Conservation (phyloP, 495 filamentous ascomycete genomes). For the Xylaria venustula region DNA sequence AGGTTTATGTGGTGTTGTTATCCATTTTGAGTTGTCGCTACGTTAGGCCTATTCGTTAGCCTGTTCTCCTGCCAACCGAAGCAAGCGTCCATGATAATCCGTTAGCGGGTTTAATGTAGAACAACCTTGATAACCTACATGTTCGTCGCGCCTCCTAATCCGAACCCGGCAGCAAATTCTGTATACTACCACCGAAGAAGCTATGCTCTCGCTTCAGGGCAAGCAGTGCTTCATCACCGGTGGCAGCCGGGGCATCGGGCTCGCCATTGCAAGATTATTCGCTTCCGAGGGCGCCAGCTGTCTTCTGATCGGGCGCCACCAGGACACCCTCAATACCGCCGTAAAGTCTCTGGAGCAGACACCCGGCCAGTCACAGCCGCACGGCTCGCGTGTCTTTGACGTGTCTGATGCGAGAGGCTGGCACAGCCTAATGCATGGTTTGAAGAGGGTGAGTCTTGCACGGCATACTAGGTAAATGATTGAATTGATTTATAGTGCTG, state of each 20-base stretch:
- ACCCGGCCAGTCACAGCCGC: constrained; percentile 20
- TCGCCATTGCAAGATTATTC: constrained; percentile 63
- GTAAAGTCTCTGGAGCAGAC: constrained; percentile 17
- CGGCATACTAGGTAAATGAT: constrained; percentile 1
- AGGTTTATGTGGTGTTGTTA: too few relatives aligned
- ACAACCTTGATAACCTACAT: too few relatives aligned
- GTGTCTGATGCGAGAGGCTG: constrained; percentile 18
- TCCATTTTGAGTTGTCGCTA: too few relatives aligned
- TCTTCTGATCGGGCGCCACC: constrained; percentile 54
- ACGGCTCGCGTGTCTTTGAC: constrained; percentile 16
- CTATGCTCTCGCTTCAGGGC: constrained; percentile 28
- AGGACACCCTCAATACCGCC: constrained; percentile 37
- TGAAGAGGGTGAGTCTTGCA: constrained; percentile 13
- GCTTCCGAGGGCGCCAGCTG: constrained; percentile 58
- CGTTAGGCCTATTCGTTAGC: too few relatives aligned
- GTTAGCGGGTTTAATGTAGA: too few relatives aligned
- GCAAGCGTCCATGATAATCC: too few relatives aligned
- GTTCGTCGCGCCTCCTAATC: too few relatives aligned
- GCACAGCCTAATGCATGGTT: constrained; percentile 10
- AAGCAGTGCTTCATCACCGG: constrained; percentile 40
- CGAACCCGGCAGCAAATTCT: too few relatives aligned
- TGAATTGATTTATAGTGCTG: not conserved
- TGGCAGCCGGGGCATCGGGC: constrained; percentile 41
- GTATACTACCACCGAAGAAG: too few relatives aligned
- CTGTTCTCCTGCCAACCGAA: too few relatives aligned